phyloP scores from a whole-genome alignment of 805 yeast genomes.

The Ogataea paraovalis region DNA sequence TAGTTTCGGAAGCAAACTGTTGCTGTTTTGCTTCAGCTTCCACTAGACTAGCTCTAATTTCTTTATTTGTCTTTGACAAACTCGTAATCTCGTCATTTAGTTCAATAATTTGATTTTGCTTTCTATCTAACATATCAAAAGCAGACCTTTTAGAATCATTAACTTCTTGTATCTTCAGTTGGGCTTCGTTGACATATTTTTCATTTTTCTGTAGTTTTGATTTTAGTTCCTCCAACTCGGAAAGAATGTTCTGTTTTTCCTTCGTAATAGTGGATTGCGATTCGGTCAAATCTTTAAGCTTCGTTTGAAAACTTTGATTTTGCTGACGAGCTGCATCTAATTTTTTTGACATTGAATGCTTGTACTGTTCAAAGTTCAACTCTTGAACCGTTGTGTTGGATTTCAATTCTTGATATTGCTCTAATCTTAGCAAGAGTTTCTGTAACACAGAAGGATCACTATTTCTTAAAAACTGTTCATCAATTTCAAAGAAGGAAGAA shows the following conservation, averaged over 20 bases:
- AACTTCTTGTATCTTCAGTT: constrained; percentile 14
- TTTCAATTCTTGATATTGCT: constrained; percentile 33
- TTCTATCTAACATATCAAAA: constrained; percentile 33
- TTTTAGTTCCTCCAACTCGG: not conserved
- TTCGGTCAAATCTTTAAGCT: constrained; percentile 21
- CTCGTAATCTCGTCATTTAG: constrained; percentile 39
- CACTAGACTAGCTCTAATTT: constrained; percentile 39
- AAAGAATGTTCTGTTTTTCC: constrained; percentile 19
- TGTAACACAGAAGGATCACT: constrained; percentile 21
- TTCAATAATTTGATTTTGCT: constrained; percentile 33
- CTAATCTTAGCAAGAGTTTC: constrained; percentile 29
- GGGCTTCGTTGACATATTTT: constrained; percentile 10
- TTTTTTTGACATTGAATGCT: constrained; percentile 32
- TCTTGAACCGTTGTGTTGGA: constrained; percentile 36
- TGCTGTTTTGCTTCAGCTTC: constrained; percentile 34
- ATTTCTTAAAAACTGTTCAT: constrained; percentile 18
- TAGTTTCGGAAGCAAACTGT: constrained; percentile 18
- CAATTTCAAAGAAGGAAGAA: constrained; percentile 34
- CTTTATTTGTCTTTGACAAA: constrained; percentile 36
- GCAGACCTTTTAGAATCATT: constrained; percentile 29
- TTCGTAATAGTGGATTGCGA: constrained; percentile 17
- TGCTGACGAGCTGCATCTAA: constrained; percentile 31
- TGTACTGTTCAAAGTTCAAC: constrained; percentile 38
- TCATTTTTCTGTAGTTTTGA: constrained; percentile 4
- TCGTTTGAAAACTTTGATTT: constrained; percentile 19